Evolutionary conservation across 164 flowering plant genomes (phyloP).

Genomic region (Umbellularia californica): DNA sequence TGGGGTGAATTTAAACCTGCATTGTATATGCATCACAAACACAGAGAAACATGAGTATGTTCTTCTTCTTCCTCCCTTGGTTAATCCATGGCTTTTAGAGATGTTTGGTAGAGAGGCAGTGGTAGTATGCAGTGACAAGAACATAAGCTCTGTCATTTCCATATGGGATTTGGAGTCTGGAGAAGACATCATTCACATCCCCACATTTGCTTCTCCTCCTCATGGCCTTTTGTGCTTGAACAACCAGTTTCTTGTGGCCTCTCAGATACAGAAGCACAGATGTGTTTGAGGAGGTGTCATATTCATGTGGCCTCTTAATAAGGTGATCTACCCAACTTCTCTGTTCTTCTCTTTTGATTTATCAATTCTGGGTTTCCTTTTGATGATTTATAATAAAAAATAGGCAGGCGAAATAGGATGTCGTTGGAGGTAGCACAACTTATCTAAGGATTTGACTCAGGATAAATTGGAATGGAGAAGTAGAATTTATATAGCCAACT

Average conservation of each 20-base stretch:
- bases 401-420: too few relatives aligned
- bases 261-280: conserved; percentile 44
- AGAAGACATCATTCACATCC: conserved; percentile 41
- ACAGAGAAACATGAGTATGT: too few relatives aligned
- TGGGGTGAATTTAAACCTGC: too few relatives aligned
- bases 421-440: too few relatives aligned
- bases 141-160: conserved; percentile 34
- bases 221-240: conserved; percentile 44
- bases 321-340: conserved; percentile 24
- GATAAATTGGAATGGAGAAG: too few relatives aligned
- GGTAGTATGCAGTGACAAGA: conserved; percentile 54
- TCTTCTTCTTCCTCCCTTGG: neutral
- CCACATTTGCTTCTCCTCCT: conserved; percentile 52
- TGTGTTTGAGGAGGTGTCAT: conserved; percentile 50
- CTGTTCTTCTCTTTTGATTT: neutral
- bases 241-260: conserved; percentile 47
- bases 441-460: too few relatives aligned
- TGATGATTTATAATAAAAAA: neutral
- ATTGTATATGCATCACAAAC: too few relatives aligned
- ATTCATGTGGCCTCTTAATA: conserved; percentile 46
- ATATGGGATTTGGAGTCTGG: conserved; percentile 47
- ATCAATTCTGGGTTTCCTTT: neutral
- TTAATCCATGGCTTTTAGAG: neutral
- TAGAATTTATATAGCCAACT: too few relatives aligned
- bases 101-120: conserved; percentile 32